Evolutionary conservation across 208 protist genomes (phyloP), one percentile per base, ranked within the genome.

Genomic region (Crithidia mellificae): DNA sequence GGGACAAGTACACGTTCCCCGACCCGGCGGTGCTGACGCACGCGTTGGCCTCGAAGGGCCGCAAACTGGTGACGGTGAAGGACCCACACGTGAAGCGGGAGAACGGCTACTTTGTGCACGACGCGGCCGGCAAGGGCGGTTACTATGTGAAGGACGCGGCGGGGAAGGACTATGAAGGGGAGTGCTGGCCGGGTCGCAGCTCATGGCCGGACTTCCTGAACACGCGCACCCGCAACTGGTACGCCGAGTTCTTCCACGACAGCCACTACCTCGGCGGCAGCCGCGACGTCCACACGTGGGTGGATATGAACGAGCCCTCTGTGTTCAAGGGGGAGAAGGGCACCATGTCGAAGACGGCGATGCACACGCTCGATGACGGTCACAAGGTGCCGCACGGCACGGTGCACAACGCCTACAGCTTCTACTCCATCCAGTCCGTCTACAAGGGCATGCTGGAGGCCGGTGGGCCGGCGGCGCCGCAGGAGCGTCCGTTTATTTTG

Each of bases 281-380:
- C 1, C 68, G 71, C 43, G 85, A 83, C 71, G 79, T 99, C 24
- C 96, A 99, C 84, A 97, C 93, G 15, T 99, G 99, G 99, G 99
- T 99, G 49, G 98, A 99, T 87, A 99, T 99, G 99, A 99, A 99
- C 74, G 92, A 98, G 82, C 98, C 98, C 5, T 98, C 96, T 0
- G 97, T 99, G 7, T 99, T 99, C 78, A 90, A 96, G 61, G 95
- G 89, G 2, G 90, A 88, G 25, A 95, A 98, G 50, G 86, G 95
- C 38, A 98, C 97, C 2, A 99, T 99, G 94, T 63, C 80, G 44
- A 96, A 97, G 71, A 87, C 98, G 47, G 87, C 82, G 5, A 67
- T 98, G 20, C 97, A 99, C 75, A 62, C 67, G 4, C 75, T 79
- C 32, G 84, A 91, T 53, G 66, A 75, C 49, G 90, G 88, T 7